A percentile compares a stretch with the other conserved stretches of the same genome.
Evolutionary conservation across 768 basidiomycete species (phyloP).

Genomic region (Cantharellus cinnabarinus): DNA sequence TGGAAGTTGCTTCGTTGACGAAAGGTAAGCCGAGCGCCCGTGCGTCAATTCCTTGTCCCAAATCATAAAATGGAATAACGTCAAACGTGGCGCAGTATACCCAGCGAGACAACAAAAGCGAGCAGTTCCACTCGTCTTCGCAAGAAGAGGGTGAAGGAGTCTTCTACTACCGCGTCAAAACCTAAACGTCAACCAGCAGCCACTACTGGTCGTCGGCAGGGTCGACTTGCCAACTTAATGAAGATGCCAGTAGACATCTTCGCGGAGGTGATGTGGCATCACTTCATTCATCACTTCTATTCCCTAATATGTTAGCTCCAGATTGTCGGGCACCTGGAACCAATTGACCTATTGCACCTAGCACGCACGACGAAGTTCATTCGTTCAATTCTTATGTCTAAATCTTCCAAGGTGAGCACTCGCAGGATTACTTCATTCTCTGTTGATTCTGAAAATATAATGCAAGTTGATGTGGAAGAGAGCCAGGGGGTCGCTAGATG

Average conservation of each 20-base stretch:
- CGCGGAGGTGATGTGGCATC: conserved; percentile 4
- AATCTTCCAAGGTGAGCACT: background rate
- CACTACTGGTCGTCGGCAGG: background rate
- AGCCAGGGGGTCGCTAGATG: background rate
- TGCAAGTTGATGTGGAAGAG: background rate
- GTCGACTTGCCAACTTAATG: conserved; percentile 6
- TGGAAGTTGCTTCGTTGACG: too few relatives aligned
- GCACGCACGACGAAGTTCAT: background rate
- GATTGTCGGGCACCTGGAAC: conserved; percentile 1
- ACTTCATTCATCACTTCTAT: background rate
- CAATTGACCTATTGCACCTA: conserved; percentile 1
- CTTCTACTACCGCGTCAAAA: too few relatives aligned
- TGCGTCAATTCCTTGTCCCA: too few relatives aligned
- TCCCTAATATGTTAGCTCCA: background rate
- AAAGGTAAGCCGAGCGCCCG: too few relatives aligned
- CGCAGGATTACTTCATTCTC: too few relatives aligned
- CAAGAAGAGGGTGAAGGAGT: too few relatives aligned
- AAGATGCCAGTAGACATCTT: conserved; percentile 9
- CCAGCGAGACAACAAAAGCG: too few relatives aligned
- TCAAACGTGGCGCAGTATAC: too few relatives aligned
- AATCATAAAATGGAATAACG: too few relatives aligned
- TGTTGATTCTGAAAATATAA: too few relatives aligned
- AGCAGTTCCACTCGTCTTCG: too few relatives aligned
- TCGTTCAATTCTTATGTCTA: conserved; percentile 1
- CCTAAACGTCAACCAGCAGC: too few relatives aligned